Conservation (phyloP, 805 yeast species). For the Suhomyces vadensis region DNA sequence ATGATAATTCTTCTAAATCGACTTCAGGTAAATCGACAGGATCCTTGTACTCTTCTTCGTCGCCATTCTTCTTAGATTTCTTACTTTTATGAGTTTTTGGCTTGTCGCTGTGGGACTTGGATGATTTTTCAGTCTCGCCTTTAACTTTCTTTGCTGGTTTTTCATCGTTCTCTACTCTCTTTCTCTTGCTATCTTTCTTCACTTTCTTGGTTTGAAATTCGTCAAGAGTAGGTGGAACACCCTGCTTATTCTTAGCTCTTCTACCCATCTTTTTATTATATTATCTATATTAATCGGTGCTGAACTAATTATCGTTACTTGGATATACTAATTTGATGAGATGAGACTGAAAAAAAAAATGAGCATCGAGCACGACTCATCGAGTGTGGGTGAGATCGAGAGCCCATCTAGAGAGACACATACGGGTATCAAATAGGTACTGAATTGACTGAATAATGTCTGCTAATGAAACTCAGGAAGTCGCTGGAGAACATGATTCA, state of each 20-base stretch:
- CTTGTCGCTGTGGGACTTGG: conserved; percentile 19
- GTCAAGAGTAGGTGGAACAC: conserved; percentile 85
- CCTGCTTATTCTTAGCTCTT: conserved; percentile 90
- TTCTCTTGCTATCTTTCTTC: conserved; percentile 17
- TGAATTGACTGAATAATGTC: neutral
- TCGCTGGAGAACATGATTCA: neutral
- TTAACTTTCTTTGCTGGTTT: conserved; percentile 18
- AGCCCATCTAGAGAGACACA: neutral
- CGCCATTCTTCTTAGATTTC: conserved; percentile 23
- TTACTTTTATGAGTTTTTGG: conserved; percentile 20
- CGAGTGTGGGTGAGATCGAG: conserved; percentile 1
- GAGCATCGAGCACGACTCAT: conserved; percentile 14
- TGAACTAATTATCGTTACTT: too few relatives aligned
- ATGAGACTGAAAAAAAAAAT: conserved; percentile 20
- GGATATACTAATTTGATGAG: conserved; percentile 7
- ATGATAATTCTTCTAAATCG: conserved; percentile 63
- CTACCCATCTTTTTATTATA: conserved; percentile 66
- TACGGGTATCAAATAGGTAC: neutral
- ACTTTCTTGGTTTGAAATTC: conserved; percentile 58
- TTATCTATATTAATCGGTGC: neutral
- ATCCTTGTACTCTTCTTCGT: conserved; percentile 31
- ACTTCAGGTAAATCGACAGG: conserved; percentile 61
- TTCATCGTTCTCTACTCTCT: conserved; percentile 18
- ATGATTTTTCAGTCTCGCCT: conserved; percentile 17
- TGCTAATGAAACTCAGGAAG: neutral